phyloP scores from a whole-genome alignment of 2,329 filamentous ascomycete species.

The Penicillium sclerotiorum region DNA sequence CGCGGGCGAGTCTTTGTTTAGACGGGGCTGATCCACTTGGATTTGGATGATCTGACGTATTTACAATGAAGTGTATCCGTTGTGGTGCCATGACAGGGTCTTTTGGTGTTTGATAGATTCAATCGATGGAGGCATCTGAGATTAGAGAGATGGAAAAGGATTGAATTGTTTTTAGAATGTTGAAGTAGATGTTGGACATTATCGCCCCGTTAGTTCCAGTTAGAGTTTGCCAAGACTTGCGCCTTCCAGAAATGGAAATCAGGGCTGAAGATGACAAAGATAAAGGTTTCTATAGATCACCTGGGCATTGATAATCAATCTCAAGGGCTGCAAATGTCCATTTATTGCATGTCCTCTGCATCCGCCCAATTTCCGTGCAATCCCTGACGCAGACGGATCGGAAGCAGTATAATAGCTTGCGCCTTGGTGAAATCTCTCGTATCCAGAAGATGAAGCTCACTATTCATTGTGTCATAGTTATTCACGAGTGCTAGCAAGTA shows the following conservation, averaged over 20 bases:
- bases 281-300: too few relatives aligned
- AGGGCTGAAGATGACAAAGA: too few relatives aligned
- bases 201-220: neutral
- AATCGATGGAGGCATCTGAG: too few relatives aligned
- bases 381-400: conserved; percentile 20
- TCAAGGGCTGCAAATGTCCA: neutral
- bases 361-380: conserved; percentile 28
- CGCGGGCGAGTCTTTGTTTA: conserved; percentile 14
- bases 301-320: too few relatives aligned
- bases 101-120: neutral
- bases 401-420: conserved; percentile 17
- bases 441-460: conserved; percentile 27
- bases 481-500: conserved; percentile 26
- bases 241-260: too few relatives aligned
- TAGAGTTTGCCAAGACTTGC: conserved; percentile 5
- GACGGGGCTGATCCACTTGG: neutral
- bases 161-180: too few relatives aligned
- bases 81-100: neutral
- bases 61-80: conserved; percentile 9
- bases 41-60: too few relatives aligned
- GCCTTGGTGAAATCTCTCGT: conserved; percentile 12
- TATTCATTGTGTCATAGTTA: conserved; percentile 25
- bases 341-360: neutral
- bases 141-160: neutral
- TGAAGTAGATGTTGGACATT: neutral